Evolutionary conservation across 164 flowering plant genomes (phyloP).

Genomic region (Berberis thunbergii): DNA sequence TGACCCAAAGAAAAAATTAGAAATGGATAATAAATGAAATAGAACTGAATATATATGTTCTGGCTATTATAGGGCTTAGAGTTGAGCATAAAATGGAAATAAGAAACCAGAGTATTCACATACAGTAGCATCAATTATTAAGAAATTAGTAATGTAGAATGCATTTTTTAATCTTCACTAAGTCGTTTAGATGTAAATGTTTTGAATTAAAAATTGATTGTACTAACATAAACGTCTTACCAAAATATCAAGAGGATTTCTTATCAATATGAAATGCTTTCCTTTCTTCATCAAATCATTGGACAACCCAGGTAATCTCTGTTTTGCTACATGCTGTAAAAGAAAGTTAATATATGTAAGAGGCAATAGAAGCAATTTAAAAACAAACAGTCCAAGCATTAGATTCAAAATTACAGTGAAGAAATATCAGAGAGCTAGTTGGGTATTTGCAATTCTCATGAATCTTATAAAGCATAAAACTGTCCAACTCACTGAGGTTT

Average conservation of each 20-base stretch:
- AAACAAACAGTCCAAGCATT: neutral
- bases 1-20: neutral
- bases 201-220: neutral
- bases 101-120: too few relatives aligned
- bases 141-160: too few relatives aligned
- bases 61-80: too few relatives aligned
- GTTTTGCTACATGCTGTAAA: conserved; percentile 79
- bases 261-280: conserved; percentile 80
- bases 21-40: neutral
- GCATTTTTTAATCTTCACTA: too few relatives aligned
- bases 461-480: too few relatives aligned
- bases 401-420: too few relatives aligned
- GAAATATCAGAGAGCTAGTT: too few relatives aligned
- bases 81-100: too few relatives aligned
- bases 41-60: neutral
- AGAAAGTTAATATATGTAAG: neutral
- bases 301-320: conserved; percentile 58
- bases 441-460: too few relatives aligned
- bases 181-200: too few relatives aligned
- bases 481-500: too few relatives aligned
- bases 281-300: conserved; percentile 82
- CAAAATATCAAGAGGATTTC: conserved; percentile 79
- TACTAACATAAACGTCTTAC: conserved; percentile 27
- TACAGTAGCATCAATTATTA: too few relatives aligned
- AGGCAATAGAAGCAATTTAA: neutral